Conservation (phyloP, 129 eudicot genomes). For the Ambrosia trifida region DNA sequence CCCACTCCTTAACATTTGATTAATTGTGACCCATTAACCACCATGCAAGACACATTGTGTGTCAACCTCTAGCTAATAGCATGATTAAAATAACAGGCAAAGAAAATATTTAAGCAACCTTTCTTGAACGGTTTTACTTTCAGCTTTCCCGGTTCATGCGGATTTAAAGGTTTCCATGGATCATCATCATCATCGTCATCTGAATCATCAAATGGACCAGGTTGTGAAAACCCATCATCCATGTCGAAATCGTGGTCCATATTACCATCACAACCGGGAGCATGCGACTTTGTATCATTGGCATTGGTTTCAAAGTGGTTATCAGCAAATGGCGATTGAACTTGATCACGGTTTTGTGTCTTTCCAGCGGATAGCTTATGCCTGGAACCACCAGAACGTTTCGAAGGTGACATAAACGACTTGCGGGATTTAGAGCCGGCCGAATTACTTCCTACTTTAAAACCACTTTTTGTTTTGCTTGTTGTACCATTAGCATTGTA, state of each 20-base stretch:
- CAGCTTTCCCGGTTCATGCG: constrained; percentile 88
- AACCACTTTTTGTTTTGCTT: constrained; percentile 38
- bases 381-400: constrained; percentile 54
- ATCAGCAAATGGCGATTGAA: constrained; percentile 38
- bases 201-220: constrained; percentile 48
- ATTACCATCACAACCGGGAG: constrained; percentile 37
- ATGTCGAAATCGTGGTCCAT: constrained; percentile 45
- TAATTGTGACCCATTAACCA: background rate
- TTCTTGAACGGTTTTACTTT: constrained; percentile 78
- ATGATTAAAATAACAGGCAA: background rate
- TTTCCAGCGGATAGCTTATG: constrained; percentile 51
- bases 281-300: constrained; percentile 30
- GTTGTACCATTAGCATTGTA: constrained; percentile 32
- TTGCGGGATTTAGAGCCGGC: constrained; percentile 58
- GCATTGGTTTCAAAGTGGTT: constrained; percentile 37
- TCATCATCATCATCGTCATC: constrained; percentile 55
- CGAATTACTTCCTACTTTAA: constrained; percentile 49
- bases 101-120: constrained; percentile 42
- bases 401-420: constrained; percentile 64
- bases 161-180: constrained; percentile 96
- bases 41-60: background rate
- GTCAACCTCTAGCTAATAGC: background rate
- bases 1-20: background rate
- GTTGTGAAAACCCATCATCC: constrained; percentile 57
- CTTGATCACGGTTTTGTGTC: constrained; percentile 36